Evolutionary conservation across 345 rosid genomes (phyloP).

Genomic region (Bruguiera parviflora): DNA sequence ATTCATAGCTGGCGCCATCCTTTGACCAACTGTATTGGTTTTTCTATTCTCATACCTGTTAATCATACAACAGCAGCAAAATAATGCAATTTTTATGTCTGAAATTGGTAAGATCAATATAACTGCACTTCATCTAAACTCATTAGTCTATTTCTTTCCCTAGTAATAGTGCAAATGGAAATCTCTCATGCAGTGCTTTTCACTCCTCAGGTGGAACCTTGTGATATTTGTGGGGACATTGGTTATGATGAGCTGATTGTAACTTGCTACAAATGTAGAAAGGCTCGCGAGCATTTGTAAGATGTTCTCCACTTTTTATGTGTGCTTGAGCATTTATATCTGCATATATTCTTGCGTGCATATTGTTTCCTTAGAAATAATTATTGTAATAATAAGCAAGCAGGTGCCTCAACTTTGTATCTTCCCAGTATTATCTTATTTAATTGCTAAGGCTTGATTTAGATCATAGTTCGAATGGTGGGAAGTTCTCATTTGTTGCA

Average conservation of each 20-base stretch:
- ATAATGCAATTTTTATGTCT: no score
- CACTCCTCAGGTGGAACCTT: constrained; percentile 27
- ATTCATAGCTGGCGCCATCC: no score
- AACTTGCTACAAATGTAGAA: constrained; percentile 42
- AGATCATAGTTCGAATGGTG: neutral
- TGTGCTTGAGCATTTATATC: neutral
- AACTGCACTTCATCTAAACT: no score
- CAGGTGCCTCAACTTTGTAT: neutral
- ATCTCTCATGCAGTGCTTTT: neutral
- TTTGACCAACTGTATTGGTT: no score
- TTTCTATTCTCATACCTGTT: no score
- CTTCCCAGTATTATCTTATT: neutral
- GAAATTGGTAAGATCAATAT: no score
- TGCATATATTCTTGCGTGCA: neutral
- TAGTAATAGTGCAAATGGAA: no score
- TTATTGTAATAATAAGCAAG: neutral
- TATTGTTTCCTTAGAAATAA: neutral
- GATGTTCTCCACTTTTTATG: constrained; percentile 16
- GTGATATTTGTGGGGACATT: constrained; percentile 45
- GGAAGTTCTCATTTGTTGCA: neutral
- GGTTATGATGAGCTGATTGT: constrained; percentile 27
- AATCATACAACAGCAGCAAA: no score
- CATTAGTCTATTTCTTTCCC: no score
- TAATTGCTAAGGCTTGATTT: neutral
- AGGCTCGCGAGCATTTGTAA: constrained; percentile 46